Evolutionary conservation across 2,329 filamentous ascomycete species (phyloP), one percentile per base, ranked within the genome.

Genomic region (Aschersonia sp.): DNA sequence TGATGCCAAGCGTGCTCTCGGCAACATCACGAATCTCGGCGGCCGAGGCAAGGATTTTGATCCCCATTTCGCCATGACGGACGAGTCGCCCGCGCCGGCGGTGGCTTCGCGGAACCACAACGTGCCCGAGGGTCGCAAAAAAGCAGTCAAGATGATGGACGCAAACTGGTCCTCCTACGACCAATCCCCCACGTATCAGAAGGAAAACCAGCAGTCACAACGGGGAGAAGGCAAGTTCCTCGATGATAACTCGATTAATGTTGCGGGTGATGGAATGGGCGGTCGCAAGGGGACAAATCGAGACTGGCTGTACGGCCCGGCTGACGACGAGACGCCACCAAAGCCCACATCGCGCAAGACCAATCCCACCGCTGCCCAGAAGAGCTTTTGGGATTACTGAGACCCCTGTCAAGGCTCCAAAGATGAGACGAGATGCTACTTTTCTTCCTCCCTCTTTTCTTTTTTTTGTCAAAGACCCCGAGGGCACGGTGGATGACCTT

Each of bases 1-100:
- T 11, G 64, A 56, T 2, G 59, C 65, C 10, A 63, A 66, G 45
- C 56, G 66, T 11, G 64, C 81, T 8, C 71, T 86, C 9, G 75
- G 74, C 45, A 79, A 81, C 56, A 78, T 86, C 48, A 84, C 83
- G 51, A 87, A 90, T 63, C 72, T 81, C 49, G 78, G 81, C 58
- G 77, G 82, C 62, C 83, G 86, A 48, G 73, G 72, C 58, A 87
- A 89, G 64, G 78, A 86, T 60, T 89, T 94, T 55, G 80, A 81
- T 45, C 65, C 80, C 22, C 86, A 95, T 56, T 95, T 88, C 69
- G 72, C 72, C 46, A 81, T 94, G 68, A 72, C 73, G 6, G 87
- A 94, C 60, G 70, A 79, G 41, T 78, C 79, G 50, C 77, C 79
- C 35, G 67, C 66, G 8, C 62, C 69, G 12, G 44, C 14, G 47